A percentile compares a stretch with the other conserved stretches of the same genome.
Conservation (phyloP, 2,329 filamentous ascomycete species). For the Chrysoporthe cubensis region DNA sequence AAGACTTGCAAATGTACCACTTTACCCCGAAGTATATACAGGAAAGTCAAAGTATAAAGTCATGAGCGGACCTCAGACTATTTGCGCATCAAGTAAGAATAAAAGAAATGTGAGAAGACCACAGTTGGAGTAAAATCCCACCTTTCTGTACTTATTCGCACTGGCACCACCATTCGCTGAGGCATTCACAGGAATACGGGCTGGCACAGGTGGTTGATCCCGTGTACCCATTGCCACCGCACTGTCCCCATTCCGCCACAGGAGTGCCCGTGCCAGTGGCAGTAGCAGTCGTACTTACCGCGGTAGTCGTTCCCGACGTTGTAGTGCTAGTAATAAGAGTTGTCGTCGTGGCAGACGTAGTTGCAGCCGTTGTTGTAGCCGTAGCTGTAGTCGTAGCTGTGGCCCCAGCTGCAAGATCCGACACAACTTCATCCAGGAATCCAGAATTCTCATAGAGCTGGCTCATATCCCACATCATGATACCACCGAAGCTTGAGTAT, state of each 20-base stretch:
- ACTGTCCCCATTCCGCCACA: slow-evolving; percentile 24
- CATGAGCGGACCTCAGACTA: background rate
- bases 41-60: background rate
- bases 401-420: slow-evolving; percentile 36
- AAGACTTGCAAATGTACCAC: background rate
- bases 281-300: slow-evolving; percentile 15
- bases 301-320: slow-evolving; percentile 5
- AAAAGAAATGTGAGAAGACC: background rate
- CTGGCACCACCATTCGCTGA: slow-evolving; percentile 26
- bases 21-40: slow-evolving; percentile 1
- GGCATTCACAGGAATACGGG: slow-evolving; percentile 20
- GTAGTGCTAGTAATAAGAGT: slow-evolving; percentile 13
- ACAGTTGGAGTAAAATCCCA: background rate
- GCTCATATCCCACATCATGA: slow-evolving; percentile 72
- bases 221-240: slow-evolving; percentile 19
- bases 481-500: slow-evolving; percentile 66
- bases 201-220: slow-evolving; percentile 21
- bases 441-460: slow-evolving; percentile 63
- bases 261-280: slow-evolving; percentile 16
- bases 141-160: slow-evolving; percentile 9
- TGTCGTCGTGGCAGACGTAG: slow-evolving; percentile 10
- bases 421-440: slow-evolving; percentile 53
- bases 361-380: slow-evolving; percentile 18
- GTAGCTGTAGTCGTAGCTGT: slow-evolving; percentile 18
- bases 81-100: background rate